Evolutionary conservation across 768 basidiomycete species (phyloP).

Genomic region (Termitomyces titanicus): DNA sequence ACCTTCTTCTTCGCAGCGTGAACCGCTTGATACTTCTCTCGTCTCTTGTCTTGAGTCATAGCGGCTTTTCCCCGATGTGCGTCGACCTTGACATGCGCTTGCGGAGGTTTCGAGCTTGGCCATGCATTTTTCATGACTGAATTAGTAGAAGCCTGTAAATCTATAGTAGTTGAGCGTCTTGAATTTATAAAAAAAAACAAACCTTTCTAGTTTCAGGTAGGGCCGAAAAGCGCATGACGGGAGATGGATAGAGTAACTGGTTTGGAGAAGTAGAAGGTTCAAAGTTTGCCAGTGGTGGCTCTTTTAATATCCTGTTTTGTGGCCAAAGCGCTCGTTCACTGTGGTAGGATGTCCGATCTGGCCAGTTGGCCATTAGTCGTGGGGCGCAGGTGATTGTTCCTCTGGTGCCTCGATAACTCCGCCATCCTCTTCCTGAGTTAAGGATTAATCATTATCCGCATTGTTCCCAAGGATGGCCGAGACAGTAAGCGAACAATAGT

Average conservation of each 20-base stretch:
- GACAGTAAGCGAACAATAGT: slow-evolving; percentile 5
- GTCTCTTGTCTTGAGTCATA: slow-evolving; percentile 2
- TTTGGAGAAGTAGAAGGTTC: background rate
- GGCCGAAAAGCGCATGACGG: slow-evolving; percentile 8
- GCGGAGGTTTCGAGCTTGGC: background rate
- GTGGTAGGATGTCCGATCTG: no score
- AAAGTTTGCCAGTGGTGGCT: background rate
- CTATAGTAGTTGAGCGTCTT: background rate
- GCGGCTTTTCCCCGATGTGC: slow-evolving; percentile 2
- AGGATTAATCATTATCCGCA: background rate
- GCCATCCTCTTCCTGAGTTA: no score
- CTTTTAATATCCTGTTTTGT: slow-evolving; percentile 2
- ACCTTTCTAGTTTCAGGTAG: slow-evolving; percentile 6
- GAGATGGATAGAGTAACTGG: background rate
- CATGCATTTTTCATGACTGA: background rate
- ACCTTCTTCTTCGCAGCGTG: slow-evolving; percentile 22
- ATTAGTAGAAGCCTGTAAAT: background rate
- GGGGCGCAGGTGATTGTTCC: no score
- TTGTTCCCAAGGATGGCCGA: background rate
- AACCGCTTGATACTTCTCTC: slow-evolving; percentile 19
- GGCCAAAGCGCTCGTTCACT: slow-evolving; percentile 15
- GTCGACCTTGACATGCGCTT: background rate
- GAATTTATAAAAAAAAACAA: background rate
- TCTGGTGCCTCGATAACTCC: no score
- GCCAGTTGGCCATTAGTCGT: background rate